phyloP scores from a whole-genome alignment of 805 yeast genomes.

The Yarrowia sp. region DNA sequence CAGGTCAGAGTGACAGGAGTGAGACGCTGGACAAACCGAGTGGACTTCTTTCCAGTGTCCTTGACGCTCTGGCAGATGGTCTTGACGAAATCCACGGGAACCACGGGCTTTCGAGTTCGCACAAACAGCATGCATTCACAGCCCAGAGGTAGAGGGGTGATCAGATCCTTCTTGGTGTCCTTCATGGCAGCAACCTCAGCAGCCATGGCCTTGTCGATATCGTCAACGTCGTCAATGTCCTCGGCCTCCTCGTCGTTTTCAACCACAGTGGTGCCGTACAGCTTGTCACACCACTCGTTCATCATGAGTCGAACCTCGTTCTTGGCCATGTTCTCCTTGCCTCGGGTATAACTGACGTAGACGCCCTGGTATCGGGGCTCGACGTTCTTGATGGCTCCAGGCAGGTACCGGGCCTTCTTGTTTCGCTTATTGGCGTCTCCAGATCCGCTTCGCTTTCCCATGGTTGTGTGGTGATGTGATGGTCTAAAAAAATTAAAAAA shows the following conservation, averaged over 20 bases:
- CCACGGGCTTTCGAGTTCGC: conserved; percentile 73
- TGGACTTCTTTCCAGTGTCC: conserved; percentile 48
- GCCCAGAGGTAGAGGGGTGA: conserved; percentile 35
- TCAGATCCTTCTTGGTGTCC: conserved; percentile 35
- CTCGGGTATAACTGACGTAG: conserved; percentile 84
- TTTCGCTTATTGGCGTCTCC: conserved; percentile 23
- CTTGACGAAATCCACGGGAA: conserved; percentile 70
- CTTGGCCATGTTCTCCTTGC: conserved; percentile 73
- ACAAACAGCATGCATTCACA: conserved; percentile 65
- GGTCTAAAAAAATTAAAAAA: neutral
- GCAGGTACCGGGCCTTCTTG: conserved; percentile 24
- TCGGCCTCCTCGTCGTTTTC: conserved; percentile 45
- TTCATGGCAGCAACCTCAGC: conserved; percentile 62
- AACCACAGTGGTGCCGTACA: conserved; percentile 24
- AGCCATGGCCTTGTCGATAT: conserved; percentile 50
- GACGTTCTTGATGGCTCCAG: conserved; percentile 37
- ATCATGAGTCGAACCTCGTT: conserved; percentile 65
- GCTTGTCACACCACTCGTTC: conserved; percentile 42
- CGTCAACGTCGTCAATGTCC: conserved; percentile 61
- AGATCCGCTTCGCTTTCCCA: conserved; percentile 2
- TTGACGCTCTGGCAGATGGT: conserved; percentile 60
- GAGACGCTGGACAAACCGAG: conserved; percentile 75
- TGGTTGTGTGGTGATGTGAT: neutral
- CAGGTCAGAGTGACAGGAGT: conserved; percentile 78
- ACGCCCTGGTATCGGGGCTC: conserved; percentile 88